These are phyloP conservation scores for Rhododendron simsii DNA, from an alignment of 148 eudicot species.

Conservation along the genomic window DNA sequence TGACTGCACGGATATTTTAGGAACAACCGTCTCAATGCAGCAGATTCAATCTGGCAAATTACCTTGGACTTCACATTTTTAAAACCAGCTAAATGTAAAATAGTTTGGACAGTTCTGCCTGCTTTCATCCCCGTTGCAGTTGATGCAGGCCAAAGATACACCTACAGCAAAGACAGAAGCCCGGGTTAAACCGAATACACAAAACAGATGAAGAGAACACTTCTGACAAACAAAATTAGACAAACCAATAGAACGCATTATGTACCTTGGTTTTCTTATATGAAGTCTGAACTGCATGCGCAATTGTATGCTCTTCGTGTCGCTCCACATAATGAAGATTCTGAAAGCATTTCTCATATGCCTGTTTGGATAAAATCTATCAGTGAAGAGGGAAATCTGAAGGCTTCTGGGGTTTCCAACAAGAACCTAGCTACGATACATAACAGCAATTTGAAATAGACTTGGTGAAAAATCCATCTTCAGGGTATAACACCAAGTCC, in stretches of 20 bases:
- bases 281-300: slow-evolving; percentile 81
- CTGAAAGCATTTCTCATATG: slow-evolving; percentile 84
- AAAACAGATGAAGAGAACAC: not conserved
- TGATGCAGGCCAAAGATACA: slow-evolving; percentile 90
- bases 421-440: not conserved
- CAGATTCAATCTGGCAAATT: not conserved
- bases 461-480: not conserved
- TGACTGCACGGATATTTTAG: not conserved
- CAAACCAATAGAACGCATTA: not conserved
- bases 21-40: not conserved
- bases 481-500: not conserved
- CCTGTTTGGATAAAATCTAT: slow-evolving; percentile 38
- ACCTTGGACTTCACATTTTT: slow-evolving; percentile 94
- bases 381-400: not conserved
- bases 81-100: slow-evolving; percentile 81
- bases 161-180: slow-evolving; percentile 28
- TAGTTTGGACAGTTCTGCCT: slow-evolving; percentile 65
- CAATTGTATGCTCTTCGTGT: slow-evolving; percentile 94
- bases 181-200: not conserved
- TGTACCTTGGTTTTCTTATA: slow-evolving; percentile 94
- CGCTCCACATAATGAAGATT: slow-evolving; percentile 84
- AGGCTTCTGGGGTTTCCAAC: not conserved
- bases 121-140: slow-evolving; percentile 80
- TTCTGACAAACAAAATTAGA: not conserved
- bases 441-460: not conserved